phyloP scores from a whole-genome alignment of 2,329 filamentous ascomycete genomes.

The Microdochium bolleyi region DNA sequence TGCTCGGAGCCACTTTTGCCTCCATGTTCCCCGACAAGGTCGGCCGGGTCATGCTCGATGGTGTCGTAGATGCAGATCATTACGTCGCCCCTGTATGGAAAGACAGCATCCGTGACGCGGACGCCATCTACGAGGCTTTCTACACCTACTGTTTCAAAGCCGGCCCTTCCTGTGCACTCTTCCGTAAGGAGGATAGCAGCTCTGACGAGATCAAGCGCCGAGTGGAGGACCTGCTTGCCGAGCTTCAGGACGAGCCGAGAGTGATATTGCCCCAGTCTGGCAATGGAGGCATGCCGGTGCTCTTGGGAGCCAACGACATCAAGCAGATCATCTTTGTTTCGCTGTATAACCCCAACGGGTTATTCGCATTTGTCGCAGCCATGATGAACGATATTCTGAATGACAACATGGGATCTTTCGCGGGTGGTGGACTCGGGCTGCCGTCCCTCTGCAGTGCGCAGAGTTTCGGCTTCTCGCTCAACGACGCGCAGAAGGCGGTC shows the following conservation, averaged over 20 bases:
- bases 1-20: conserved; percentile 29
- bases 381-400: conserved; percentile 20
- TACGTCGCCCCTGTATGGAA: conserved; percentile 32
- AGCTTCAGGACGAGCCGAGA: conserved; percentile 23
- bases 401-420: conserved; percentile 7
- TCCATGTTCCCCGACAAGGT: conserved; percentile 33
- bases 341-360: conserved; percentile 22
- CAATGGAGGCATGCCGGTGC: conserved; percentile 18
- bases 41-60: conserved; percentile 30
- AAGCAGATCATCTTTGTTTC: conserved; percentile 24
- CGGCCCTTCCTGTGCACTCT: conserved; percentile 28
- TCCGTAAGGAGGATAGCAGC: conserved; percentile 21
- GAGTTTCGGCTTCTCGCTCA: conserved; percentile 14
- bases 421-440: conserved; percentile 4
- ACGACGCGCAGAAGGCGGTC: conserved; percentile 18
- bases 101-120: conserved; percentile 32
- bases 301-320: conserved; percentile 28
- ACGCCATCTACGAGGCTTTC: conserved; percentile 35
- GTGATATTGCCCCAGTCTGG: conserved; percentile 15
- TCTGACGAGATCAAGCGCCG: conserved; percentile 18
- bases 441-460: conserved; percentile 12
- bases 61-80: conserved; percentile 27
- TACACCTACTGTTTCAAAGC: conserved; percentile 38
- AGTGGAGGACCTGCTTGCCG: conserved; percentile 20
- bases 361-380: conserved; percentile 23